Conservation (phyloP, 192 early-diverging fungal species). For the Coemansia sp. region DNA sequence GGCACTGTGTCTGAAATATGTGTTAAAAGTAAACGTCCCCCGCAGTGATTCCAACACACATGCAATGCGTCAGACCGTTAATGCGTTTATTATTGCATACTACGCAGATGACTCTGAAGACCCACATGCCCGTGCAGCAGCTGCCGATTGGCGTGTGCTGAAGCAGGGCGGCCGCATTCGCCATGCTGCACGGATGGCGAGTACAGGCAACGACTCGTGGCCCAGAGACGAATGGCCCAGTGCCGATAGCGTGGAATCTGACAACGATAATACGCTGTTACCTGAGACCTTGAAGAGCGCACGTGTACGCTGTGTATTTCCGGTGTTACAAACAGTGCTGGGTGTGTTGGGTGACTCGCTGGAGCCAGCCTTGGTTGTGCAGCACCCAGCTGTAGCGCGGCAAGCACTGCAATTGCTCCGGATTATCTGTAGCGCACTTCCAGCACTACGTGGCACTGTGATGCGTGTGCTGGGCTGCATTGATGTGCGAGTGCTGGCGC, state of each 20-base stretch:
- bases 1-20: slow-evolving; percentile 16
- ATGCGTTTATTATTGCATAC: slow-evolving; percentile 22
- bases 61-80: slow-evolving; percentile 12
- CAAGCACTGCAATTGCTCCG: slow-evolving; percentile 26
- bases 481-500: slow-evolving; percentile 8
- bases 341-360: slow-evolving; percentile 29
- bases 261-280: neutral
- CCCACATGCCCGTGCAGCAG: slow-evolving; percentile 25
- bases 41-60: neutral
- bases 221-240: neutral
- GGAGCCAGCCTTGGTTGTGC: slow-evolving; percentile 19
- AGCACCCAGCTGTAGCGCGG: slow-evolving; percentile 25
- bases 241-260: neutral
- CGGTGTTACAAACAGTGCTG: slow-evolving; percentile 10
- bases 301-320: slow-evolving; percentile 25
- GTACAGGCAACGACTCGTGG: neutral
- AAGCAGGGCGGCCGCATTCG: neutral
- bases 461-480: slow-evolving; percentile 31
- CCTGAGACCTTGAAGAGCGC: slow-evolving; percentile 10
- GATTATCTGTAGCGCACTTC: slow-evolving; percentile 36
- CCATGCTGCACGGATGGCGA: neutral
- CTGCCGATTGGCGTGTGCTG: slow-evolving; percentile 7
- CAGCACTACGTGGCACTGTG: slow-evolving; percentile 14
- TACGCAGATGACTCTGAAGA: slow-evolving; percentile 13
- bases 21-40: slow-evolving; percentile 6